Percentiles rank a stretch among this genome's conserved stretches.
Conservation (phyloP, 352 stramenopile genomes). For the Pythium pyrilobum region DNA sequence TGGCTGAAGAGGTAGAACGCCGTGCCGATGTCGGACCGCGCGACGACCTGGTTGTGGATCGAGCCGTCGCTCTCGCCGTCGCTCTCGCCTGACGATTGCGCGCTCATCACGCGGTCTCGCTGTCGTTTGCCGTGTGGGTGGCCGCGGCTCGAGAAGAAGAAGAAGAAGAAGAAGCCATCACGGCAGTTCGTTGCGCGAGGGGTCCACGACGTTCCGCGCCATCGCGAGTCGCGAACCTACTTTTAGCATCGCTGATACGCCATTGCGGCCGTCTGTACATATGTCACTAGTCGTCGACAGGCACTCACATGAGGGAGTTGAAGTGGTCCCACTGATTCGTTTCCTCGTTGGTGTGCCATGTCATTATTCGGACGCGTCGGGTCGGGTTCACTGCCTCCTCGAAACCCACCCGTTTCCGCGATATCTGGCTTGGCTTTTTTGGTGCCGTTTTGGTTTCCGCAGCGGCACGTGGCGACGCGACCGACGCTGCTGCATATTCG, state of each 20-base stretch:
- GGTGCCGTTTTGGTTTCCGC: not conserved
- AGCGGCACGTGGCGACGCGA: constrained; percentile 16
- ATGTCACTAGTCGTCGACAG: not conserved
- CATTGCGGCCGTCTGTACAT: not conserved
- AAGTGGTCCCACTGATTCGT: not conserved
- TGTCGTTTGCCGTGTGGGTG: too few species aligned
- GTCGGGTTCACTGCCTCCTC: not conserved
- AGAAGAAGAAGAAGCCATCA: too few species aligned
- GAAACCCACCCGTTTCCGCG: constrained; percentile 10
- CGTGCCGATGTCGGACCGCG: constrained; percentile 52
- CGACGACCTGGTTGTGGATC: constrained; percentile 56
- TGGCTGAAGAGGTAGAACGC: constrained; percentile 78
- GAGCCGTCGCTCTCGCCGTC: constrained; percentile 17
- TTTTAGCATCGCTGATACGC: not conserved
- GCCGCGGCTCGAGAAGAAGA: too few species aligned
- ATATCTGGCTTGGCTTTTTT: constrained; percentile 4
- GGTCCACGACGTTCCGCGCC: too few species aligned
- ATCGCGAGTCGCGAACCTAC: not conserved
- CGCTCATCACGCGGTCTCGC: not conserved
- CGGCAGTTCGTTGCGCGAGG: too few species aligned
- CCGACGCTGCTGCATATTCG: not conserved
- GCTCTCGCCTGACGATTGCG: not conserved
- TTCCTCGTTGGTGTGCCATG: not conserved
- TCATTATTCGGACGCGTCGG: not conserved
- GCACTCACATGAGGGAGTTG: constrained; percentile 12